phyloP scores from a whole-genome alignment of 2,329 filamentous ascomycete genomes.

The Alternaria sp. region DNA sequence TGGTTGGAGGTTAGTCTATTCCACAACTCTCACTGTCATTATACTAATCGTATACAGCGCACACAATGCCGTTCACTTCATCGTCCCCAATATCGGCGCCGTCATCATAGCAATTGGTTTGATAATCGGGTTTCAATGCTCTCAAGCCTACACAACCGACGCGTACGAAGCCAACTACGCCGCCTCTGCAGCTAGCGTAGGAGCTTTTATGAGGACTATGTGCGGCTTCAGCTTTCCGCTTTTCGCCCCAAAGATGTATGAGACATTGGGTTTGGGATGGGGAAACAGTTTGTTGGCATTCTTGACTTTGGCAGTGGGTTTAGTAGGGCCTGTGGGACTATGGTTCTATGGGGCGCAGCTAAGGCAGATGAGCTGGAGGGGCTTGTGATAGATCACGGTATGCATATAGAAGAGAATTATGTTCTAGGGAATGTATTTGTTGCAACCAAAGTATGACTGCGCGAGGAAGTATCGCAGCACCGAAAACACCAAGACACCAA shows the following conservation, averaged over 20 bases:
- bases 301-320: conserved; percentile 55
- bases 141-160: conserved; percentile 69
- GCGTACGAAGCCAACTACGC: conserved; percentile 58
- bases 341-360: conserved; percentile 52
- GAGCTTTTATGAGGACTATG: conserved; percentile 61
- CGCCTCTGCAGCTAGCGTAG: conserved; percentile 64
- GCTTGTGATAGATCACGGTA: not conserved
- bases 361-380: conserved; percentile 28
- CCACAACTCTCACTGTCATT: not conserved
- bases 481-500: not conserved
- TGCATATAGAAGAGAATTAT: not conserved
- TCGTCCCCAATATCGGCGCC: conserved; percentile 61
- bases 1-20: conserved; percentile 55
- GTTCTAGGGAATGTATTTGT: not conserved
- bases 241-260: conserved; percentile 64
- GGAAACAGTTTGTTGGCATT: conserved; percentile 63
- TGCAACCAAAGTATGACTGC: not conserved
- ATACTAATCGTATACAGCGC: conserved; percentile 26
- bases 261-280: conserved; percentile 63
- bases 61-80: conserved; percentile 61
- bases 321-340: conserved; percentile 55
- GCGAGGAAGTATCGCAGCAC: not conserved
- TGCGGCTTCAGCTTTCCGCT: conserved; percentile 65
- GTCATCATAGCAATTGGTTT: conserved; percentile 54
- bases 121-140: conserved; percentile 64